phyloP scores from a whole-genome alignment of 345 rosid genomes.

The Brassica carinata region DNA sequence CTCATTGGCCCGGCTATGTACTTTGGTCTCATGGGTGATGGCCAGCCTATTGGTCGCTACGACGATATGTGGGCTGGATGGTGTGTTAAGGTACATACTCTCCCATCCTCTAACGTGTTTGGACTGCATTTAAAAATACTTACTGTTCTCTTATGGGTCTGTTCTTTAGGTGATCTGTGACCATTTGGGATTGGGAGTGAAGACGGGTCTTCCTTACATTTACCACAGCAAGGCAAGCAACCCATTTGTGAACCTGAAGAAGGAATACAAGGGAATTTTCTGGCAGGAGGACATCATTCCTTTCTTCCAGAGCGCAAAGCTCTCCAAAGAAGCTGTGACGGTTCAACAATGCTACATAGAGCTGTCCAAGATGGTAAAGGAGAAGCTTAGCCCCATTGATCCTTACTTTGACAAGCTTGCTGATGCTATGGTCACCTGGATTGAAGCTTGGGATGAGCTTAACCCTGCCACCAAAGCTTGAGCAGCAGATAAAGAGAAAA shows the following conservation, averaged over 20 bases:
- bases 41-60: conserved; percentile 51
- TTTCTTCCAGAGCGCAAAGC: conserved; percentile 72
- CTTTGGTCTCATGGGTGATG: conserved; percentile 54
- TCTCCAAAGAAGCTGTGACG: conserved; percentile 77
- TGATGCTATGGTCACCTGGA: conserved; percentile 91
- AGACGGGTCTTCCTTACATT: conserved; percentile 88
- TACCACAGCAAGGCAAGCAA: conserved; percentile 97
- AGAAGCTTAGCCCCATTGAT: conserved; percentile 67
- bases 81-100: conserved; percentile 41
- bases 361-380: conserved; percentile 76
- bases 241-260: conserved; percentile 86
- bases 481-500: conserved; percentile 22
- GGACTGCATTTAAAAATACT: background rate
- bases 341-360: conserved; percentile 89
- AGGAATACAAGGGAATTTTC: conserved; percentile 91
- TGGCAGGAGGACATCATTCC: conserved; percentile 97
- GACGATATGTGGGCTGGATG: conserved; percentile 47
- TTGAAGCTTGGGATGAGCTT: conserved; percentile 92
- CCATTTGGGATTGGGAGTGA: conserved; percentile 82
- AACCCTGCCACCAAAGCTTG: conserved; percentile 55
- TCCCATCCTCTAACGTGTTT: background rate
- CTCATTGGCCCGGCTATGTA: conserved; percentile 54
- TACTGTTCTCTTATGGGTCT: background rate
- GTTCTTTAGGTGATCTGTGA: conserved; percentile 76
- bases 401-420: conserved; percentile 82